These are phyloP conservation scores for Suillus variegatus DNA, from an alignment of 768 basidiomycete species.

Conservation along the genomic window DNA sequence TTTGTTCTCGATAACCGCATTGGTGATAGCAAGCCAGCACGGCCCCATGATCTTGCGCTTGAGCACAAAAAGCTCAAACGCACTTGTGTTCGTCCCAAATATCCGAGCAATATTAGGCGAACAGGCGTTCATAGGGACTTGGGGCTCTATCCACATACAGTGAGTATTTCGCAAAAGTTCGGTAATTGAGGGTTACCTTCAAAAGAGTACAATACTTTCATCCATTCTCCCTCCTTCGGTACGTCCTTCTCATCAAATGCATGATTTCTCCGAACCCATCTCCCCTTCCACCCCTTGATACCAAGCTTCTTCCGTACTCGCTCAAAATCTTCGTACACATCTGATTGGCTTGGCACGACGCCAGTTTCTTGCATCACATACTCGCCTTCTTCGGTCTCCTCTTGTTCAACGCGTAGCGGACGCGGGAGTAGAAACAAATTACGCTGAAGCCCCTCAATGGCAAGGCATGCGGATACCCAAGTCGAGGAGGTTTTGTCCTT, in stretches of 20 bases:
- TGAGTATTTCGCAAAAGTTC: not conserved
- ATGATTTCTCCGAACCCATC: slow-evolving; percentile 87
- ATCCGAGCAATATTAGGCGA: slow-evolving; percentile 86
- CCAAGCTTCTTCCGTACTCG: slow-evolving; percentile 67
- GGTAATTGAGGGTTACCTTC: slow-evolving; percentile 53
- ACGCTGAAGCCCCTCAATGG: slow-evolving; percentile 81
- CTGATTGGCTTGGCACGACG: slow-evolving; percentile 62
- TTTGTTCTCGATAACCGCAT: slow-evolving; percentile 72
- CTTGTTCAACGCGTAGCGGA: slow-evolving; percentile 50
- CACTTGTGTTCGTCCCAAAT: slow-evolving; percentile 88
- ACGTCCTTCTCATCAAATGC: slow-evolving; percentile 82
- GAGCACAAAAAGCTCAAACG: slow-evolving; percentile 90
- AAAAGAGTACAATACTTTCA: slow-evolving; percentile 93
- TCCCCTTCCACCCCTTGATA: slow-evolving; percentile 77
- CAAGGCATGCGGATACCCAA: slow-evolving; percentile 87
- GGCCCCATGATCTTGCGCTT: slow-evolving; percentile 99
- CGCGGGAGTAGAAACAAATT: slow-evolving; percentile 91
- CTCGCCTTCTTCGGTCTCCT: slow-evolving; percentile 31
- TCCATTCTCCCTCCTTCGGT: slow-evolving; percentile 82
- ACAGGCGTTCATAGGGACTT: slow-evolving; percentile 68
- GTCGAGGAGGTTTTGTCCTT: slow-evolving; percentile 65
- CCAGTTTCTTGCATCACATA: slow-evolving; percentile 65
- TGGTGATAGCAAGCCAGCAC: slow-evolving; percentile 90
- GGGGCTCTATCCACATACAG: slow-evolving; percentile 26
- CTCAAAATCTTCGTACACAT: slow-evolving; percentile 86